A percentile compares a stretch with the other conserved stretches of the same genome.
Conservation (phyloP, 148 eudicot species). For the Rhododendron mucronatum region DNA sequence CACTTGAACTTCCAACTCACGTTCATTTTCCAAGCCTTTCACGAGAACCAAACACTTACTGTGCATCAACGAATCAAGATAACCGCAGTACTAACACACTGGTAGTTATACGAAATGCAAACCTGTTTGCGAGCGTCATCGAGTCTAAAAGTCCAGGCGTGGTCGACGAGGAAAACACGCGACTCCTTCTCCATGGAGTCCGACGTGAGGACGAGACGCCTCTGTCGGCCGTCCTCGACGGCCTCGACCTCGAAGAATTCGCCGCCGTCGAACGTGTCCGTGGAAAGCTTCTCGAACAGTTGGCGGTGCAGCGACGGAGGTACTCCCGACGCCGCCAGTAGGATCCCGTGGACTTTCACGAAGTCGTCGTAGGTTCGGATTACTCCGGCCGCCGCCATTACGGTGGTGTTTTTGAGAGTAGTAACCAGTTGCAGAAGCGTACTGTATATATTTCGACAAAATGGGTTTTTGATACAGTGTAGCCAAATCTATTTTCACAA, state of each 20-base stretch:
- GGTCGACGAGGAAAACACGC: conserved; percentile 70
- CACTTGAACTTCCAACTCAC: neutral
- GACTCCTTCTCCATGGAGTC: conserved; percentile 50
- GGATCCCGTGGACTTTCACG: conserved; percentile 54
- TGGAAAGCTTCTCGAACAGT: conserved; percentile 62
- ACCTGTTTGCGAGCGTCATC: conserved; percentile 87
- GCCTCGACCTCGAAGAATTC: conserved; percentile 71
- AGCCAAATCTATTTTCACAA: too few species aligned
- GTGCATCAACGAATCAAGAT: neutral
- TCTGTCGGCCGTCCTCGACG: conserved; percentile 59
- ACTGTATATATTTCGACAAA: neutral
- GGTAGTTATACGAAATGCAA: neutral
- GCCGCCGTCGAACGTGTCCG: conserved; percentile 86
- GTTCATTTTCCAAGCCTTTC: neutral
- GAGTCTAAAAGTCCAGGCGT: conserved; percentile 95
- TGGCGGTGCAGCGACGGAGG: conserved; percentile 51
- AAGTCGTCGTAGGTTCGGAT: conserved; percentile 57
- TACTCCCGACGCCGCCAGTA: conserved; percentile 65
- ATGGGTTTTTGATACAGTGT: too few species aligned
- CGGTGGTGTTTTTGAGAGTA: neutral
- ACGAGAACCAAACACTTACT: neutral
- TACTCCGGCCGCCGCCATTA: conserved; percentile 34
- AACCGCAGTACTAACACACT: neutral
- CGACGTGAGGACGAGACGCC: conserved; percentile 51
- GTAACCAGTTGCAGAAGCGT: neutral